Percentiles rank a stretch among this genome's conserved stretches.
phyloP scores from a whole-genome alignment of 139 green algal genomes.

The Ettlia oleoabundans region DNA sequence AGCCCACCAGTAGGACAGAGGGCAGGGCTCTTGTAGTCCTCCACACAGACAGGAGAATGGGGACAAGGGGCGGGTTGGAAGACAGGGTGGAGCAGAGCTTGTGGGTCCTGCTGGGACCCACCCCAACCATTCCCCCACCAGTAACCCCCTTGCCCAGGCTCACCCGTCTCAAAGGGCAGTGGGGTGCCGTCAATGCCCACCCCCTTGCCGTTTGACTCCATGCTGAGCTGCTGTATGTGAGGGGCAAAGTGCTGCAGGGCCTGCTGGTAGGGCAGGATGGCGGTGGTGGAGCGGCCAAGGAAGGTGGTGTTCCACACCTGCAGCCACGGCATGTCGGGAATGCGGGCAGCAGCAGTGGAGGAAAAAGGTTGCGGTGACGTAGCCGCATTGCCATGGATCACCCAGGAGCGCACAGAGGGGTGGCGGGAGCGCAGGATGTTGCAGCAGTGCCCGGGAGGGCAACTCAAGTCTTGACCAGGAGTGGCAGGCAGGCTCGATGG shows the following conservation, averaged over 20 bases:
- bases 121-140: neutral
- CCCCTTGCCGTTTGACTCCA: slow-evolving; percentile 99
- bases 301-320: slow-evolving; percentile 97
- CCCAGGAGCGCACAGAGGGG: too few relatives aligned
- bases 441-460: too few relatives aligned
- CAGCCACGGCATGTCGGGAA: too few relatives aligned
- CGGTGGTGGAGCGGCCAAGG: slow-evolving; percentile 86
- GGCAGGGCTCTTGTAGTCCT: too few relatives aligned
- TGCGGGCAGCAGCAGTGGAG: neutral
- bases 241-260: slow-evolving; percentile 95
- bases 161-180: slow-evolving; percentile 83
- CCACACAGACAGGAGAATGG: too few relatives aligned
- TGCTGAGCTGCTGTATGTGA: slow-evolving; percentile 98
- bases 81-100: neutral
- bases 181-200: slow-evolving; percentile 89
- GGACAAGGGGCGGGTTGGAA: too few relatives aligned
- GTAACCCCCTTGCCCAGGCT: neutral
- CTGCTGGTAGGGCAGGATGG: slow-evolving; percentile 99
- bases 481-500: too few relatives aligned
- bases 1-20: neutral
- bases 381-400: too few relatives aligned
- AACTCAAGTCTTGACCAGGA: too few relatives aligned
- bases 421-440: too few relatives aligned
- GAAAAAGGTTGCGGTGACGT: too few relatives aligned
- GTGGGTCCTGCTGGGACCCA: neutral